A percentile compares a stretch with the other conserved stretches of the same genome.
phyloP scores from a whole-genome alignment of 2,329 filamentous ascomycete genomes.

The Amphichorda felina region DNA sequence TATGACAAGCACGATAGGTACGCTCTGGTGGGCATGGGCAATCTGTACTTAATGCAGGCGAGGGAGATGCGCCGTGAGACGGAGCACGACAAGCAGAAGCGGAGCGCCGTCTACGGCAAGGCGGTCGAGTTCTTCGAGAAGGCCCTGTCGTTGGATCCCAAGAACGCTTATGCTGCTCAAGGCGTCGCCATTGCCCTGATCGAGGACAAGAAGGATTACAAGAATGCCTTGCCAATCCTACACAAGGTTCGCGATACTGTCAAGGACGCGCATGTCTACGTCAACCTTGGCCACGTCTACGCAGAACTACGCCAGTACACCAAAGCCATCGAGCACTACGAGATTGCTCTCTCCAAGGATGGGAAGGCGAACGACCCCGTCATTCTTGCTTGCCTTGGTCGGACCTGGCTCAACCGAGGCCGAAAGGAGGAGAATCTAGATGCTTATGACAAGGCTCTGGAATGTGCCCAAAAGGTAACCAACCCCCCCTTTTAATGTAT shows the following conservation, averaged over 20 bases:
- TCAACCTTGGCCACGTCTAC: conserved; percentile 91
- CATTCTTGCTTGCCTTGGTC: conserved; percentile 75
- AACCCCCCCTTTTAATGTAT: background rate
- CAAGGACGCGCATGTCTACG: conserved; percentile 75
- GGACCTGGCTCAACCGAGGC: conserved; percentile 76
- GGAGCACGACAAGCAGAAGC: conserved; percentile 83
- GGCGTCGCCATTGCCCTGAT: conserved; percentile 89
- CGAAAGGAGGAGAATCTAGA: conserved; percentile 48
- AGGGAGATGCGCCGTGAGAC: conserved; percentile 90
- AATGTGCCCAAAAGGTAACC: conserved; percentile 51
- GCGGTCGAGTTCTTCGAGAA: conserved; percentile 99
- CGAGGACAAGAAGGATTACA: conserved; percentile 87
- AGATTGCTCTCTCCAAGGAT: conserved; percentile 70
- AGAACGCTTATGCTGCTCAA: conserved; percentile 92
- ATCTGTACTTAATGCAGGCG: conserved; percentile 74
- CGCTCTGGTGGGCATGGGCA: conserved; percentile 92
- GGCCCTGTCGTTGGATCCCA: conserved; percentile 84
- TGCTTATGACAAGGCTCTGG: conserved; percentile 43
- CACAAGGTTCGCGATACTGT: conserved; percentile 84
- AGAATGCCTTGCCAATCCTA: conserved; percentile 74
- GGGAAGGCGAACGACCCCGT: conserved; percentile 61
- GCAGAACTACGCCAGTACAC: conserved; percentile 82
- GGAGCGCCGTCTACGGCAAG: conserved; percentile 74
- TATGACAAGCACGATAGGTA: conserved; percentile 98
- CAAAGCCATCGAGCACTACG: conserved; percentile 91